Evolutionary conservation across 768 basidiomycete species (phyloP).

Genomic region (Lactarius trivialis): DNA sequence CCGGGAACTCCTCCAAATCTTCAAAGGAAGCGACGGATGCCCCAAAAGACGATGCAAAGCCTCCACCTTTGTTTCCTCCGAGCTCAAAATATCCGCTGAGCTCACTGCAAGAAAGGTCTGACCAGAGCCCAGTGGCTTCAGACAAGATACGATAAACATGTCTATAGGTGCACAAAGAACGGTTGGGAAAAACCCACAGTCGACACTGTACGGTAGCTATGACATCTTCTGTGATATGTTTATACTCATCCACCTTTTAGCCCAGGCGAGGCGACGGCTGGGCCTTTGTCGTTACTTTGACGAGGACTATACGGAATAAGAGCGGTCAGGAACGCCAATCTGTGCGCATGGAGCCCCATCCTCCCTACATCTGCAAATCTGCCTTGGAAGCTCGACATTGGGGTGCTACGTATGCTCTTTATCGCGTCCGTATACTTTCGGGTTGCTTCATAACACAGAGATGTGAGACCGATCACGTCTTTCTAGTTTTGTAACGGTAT

Average conservation of each 20-base stretch:
- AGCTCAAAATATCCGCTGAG: slow-evolving; percentile 82
- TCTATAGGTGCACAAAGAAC: slow-evolving; percentile 70
- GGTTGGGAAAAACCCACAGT: slow-evolving; percentile 83
- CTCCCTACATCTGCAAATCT: slow-evolving; percentile 58
- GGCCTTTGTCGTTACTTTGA: slow-evolving; percentile 65
- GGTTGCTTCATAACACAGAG: slow-evolving; percentile 9
- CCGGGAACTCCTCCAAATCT: slow-evolving; percentile 76
- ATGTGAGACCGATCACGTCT: slow-evolving; percentile 25
- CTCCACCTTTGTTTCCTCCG: slow-evolving; percentile 60
- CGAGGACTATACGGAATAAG: slow-evolving; percentile 61
- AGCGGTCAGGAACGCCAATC: slow-evolving; percentile 49
- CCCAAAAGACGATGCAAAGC: slow-evolving; percentile 30
- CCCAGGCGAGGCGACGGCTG: slow-evolving; percentile 44
- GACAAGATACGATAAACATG: slow-evolving; percentile 2
- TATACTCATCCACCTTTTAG: slow-evolving; percentile 30
- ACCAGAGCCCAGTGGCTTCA: not conserved
- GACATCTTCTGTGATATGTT: not conserved
- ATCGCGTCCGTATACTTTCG: slow-evolving; percentile 58
- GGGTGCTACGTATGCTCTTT: slow-evolving; percentile 82
- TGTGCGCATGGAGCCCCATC: slow-evolving; percentile 68
- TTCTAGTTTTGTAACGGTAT: slow-evolving; percentile 66
- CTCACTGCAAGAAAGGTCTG: slow-evolving; percentile 70
- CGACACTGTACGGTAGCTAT: slow-evolving; percentile 50
- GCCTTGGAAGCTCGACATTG: slow-evolving; percentile 83
- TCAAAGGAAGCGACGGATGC: slow-evolving; percentile 14